Evolutionary conservation across 345 rosid species (phyloP).

Genomic region (Noccaea bulbosa): DNA sequence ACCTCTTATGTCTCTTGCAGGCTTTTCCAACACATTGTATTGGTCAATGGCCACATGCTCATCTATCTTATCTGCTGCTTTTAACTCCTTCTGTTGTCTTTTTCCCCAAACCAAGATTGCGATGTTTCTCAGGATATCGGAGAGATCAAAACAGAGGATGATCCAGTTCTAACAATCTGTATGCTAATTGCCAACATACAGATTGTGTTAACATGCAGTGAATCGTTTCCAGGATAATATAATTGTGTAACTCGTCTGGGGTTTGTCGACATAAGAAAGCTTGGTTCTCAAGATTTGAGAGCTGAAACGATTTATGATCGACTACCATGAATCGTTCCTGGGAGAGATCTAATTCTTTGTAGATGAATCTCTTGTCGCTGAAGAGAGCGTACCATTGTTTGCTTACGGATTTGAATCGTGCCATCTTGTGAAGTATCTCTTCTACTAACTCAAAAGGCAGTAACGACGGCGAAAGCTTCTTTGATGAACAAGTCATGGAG

Average conservation of each 20-base stretch:
- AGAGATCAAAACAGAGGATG: neutral
- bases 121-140: neutral
- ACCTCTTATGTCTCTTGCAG: neutral
- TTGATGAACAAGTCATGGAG: too few species aligned
- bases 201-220: too few species aligned
- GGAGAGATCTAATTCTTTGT: neutral
- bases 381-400: neutral
- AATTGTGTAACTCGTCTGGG: neutral
- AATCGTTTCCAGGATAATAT: neutral
- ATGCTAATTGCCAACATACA: too few species aligned
- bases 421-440: neutral
- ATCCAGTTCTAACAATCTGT: neutral
- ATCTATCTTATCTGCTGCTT: neutral
- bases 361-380: neutral
- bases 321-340: neutral
- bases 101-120: neutral
- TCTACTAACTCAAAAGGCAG: conserved; percentile 10
- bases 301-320: neutral
- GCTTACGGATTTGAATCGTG: neutral
- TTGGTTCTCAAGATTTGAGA: neutral
- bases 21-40: neutral
- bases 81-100: neutral
- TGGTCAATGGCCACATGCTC: neutral
- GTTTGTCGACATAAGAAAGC: neutral
- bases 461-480: too few species aligned